Evolutionary conservation across 2,329 filamentous ascomycete genomes (phyloP).

Genomic region (Aspergillus cejpii): DNA sequence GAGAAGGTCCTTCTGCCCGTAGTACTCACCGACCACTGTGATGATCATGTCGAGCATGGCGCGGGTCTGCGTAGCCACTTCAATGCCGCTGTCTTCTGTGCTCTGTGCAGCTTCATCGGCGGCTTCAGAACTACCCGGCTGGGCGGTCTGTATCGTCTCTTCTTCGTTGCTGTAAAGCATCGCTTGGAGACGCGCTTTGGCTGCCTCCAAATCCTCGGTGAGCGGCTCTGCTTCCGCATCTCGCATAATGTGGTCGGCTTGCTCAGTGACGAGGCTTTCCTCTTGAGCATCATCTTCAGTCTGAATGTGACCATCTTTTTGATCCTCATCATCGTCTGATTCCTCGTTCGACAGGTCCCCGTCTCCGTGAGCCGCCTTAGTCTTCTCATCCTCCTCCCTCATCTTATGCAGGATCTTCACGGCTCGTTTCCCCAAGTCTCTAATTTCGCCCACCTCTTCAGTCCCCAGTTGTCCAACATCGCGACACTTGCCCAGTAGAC

Average conservation of each 20-base stretch:
- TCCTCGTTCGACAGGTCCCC: conserved; percentile 23
- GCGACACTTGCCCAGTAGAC: conserved; percentile 66
- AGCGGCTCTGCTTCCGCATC: conserved; percentile 14
- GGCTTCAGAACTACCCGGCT: conserved; percentile 13
- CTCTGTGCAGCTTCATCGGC: conserved; percentile 12
- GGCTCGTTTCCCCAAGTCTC: conserved; percentile 73
- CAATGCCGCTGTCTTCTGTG: conserved; percentile 19
- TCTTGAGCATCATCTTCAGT: conserved; percentile 3
- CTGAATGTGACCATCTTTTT: background rate
- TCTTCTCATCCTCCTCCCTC: conserved; percentile 39
- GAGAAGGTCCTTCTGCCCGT: conserved; percentile 80
- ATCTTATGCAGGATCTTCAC: conserved; percentile 45
- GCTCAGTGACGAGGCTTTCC: background rate
- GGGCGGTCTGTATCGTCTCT: conserved; percentile 16
- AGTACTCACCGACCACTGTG: conserved; percentile 78
- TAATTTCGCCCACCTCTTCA: conserved; percentile 65
- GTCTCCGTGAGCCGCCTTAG: conserved; percentile 29
- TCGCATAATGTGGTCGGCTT: conserved; percentile 13
- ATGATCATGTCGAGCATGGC: conserved; percentile 90
- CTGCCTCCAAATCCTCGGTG: conserved; percentile 42
- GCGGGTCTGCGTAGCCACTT: conserved; percentile 33
- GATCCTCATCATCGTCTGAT: conserved; percentile 11
- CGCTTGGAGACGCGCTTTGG: conserved; percentile 44
- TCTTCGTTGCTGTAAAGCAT: conserved; percentile 23
- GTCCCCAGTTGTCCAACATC: conserved; percentile 69